Conservation (phyloP, 768 basidiomycete genomes). For the Auriscalpium vulgare region DNA sequence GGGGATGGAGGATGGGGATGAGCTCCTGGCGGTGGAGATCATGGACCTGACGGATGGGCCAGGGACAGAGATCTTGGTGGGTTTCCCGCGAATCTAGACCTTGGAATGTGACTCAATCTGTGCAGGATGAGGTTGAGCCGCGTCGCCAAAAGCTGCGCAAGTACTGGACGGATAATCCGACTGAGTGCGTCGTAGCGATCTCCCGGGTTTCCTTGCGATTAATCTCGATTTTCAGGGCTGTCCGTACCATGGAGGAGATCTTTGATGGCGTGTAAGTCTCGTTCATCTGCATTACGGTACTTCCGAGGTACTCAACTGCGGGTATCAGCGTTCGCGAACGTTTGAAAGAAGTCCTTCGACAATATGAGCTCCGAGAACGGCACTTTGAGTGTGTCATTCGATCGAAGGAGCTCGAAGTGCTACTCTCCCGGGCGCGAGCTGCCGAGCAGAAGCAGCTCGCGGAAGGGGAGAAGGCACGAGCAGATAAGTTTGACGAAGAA, state of each 20-base stretch:
- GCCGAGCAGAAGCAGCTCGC: constrained; percentile 82
- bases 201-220: too few relatives aligned
- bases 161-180: constrained; percentile 69
- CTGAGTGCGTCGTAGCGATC: constrained; percentile 45
- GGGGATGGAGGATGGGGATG: constrained; percentile 83
- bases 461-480: constrained; percentile 62
- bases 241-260: constrained; percentile 69
- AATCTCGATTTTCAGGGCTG: constrained; percentile 41
- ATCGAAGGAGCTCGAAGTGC: constrained; percentile 84
- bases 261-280: constrained; percentile 74
- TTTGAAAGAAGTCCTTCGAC: constrained; percentile 77
- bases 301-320: not conserved
- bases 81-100: not conserved
- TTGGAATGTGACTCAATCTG: not conserved
- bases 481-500: constrained; percentile 68
- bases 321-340: constrained; percentile 66
- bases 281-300: not conserved
- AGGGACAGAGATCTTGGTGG: constrained; percentile 53
- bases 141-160: constrained; percentile 64
- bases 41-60: constrained; percentile 81
- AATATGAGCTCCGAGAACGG: constrained; percentile 84
- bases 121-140: constrained; percentile 46
- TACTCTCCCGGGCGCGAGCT: constrained; percentile 79
- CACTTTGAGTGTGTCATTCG: constrained; percentile 91
- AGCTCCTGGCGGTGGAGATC: constrained; percentile 82